Conservation (phyloP, 805 yeast species). For the Sugiyamaella mastotermitis region DNA sequence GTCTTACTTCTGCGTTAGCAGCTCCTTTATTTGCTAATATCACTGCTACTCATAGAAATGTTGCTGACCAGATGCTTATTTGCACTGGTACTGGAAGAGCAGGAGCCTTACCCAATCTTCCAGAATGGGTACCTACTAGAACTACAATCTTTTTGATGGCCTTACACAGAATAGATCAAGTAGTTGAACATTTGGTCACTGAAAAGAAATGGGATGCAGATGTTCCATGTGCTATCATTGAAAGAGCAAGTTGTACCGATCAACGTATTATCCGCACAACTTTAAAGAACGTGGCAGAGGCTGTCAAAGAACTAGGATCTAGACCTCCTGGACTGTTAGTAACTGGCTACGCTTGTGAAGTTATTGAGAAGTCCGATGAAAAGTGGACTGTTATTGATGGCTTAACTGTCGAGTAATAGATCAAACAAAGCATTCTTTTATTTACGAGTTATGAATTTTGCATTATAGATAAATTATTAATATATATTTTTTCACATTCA, state of each 20-base stretch:
- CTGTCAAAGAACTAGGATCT: slow-evolving; percentile 71
- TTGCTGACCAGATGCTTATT: slow-evolving; percentile 84
- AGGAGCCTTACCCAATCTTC: slow-evolving; percentile 74
- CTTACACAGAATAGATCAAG: slow-evolving; percentile 55
- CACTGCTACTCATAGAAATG: slow-evolving; percentile 88
- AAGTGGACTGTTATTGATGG: slow-evolving; percentile 49
- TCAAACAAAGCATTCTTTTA: too few species aligned
- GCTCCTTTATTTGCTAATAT: slow-evolving; percentile 78
- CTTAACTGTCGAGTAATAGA: too few species aligned
- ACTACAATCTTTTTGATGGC: slow-evolving; percentile 91
- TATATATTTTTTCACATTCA: too few species aligned
- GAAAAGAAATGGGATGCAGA: slow-evolving; percentile 62
- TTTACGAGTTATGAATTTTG: too few species aligned
- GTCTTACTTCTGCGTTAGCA: slow-evolving; percentile 83
- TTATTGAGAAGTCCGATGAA: slow-evolving; percentile 29
- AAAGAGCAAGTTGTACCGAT: slow-evolving; percentile 89
- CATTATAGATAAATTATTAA: too few species aligned
- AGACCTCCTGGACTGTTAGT: slow-evolving; percentile 90
- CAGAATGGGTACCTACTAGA: slow-evolving; percentile 63
- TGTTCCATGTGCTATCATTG: slow-evolving; percentile 79
- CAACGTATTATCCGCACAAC: slow-evolving; percentile 79
- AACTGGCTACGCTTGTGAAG: slow-evolving; percentile 72
- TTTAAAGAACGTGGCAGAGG: slow-evolving; percentile 59
- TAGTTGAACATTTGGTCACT: slow-evolving; percentile 36
- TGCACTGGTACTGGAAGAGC: slow-evolving; percentile 94